Evolutionary conservation across 495 filamentous ascomycete genomes (phyloP), one percentile per base, ranked within the genome.

Genomic region (Evernia prunastri): DNA sequence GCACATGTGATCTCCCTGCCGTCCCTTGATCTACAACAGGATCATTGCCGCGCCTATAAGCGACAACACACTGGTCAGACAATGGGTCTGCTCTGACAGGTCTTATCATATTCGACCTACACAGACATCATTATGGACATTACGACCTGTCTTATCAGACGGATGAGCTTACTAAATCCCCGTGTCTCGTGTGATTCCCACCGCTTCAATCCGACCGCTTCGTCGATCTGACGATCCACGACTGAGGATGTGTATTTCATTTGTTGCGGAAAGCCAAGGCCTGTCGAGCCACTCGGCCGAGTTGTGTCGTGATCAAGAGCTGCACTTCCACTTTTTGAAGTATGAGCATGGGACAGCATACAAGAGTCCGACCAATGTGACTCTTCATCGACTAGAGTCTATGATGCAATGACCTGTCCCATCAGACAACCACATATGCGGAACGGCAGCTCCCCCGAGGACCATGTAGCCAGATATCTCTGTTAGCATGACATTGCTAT

Each of bases 31-130:
- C 47, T 27, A 51, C 47, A 17, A 29, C 29, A 51, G 25, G 25
- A 51, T 51, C 23, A 51, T 51, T 51, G 47, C 47, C 47, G 47
- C 47, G 47, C 47, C 47, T 51, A 51, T 51, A 51, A 51, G 47
- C 47, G 47, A 51, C 47, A 51, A 29, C 25, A 20, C 47, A 11
- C n/a, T 29, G 47, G 47, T 51, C 47, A 51, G 25, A 51, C 47
- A 51, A 29, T 25, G 25, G 47, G 4, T 51, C 25, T 51, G 47
- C 47, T 51, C 47, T 25, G 10, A 51, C 47, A 27, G 0, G 47
- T 51, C 23, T 51, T 27, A 51, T 51, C 47, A 51, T 27, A n/a
- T n/a, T n/a, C n/a, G n/a, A n/a, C 25, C 47, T 29, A 4, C 23
- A 27, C 47, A 13, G 47, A 2, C 8, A 17, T 12, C 5, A 6